Evolutionary conservation across 768 basidiomycete genomes (phyloP).

Genomic region (Hygrocybe coccinea): DNA sequence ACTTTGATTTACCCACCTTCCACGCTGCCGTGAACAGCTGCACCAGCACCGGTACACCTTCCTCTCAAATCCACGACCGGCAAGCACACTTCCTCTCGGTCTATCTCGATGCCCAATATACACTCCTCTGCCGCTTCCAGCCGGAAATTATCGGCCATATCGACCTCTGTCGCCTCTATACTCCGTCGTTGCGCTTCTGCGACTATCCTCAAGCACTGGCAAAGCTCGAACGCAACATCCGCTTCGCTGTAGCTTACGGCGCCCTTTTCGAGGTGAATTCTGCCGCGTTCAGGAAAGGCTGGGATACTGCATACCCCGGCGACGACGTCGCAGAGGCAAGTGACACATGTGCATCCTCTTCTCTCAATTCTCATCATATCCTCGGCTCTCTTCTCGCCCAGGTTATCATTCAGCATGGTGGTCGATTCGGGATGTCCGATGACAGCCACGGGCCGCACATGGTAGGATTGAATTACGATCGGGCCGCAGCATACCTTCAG

Average conservation of each 20-base stretch:
- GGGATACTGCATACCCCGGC: conserved; percentile 81
- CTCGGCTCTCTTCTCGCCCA: conserved; percentile 1
- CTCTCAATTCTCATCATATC: too few relatives aligned
- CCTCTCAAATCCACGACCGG: conserved; percentile 23
- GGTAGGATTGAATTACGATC: conserved; percentile 82
- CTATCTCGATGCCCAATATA: conserved; percentile 86
- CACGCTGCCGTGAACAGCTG: conserved; percentile 47
- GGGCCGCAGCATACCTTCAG: conserved; percentile 59
- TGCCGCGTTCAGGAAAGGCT: conserved; percentile 88
- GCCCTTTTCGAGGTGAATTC: conserved; percentile 92
- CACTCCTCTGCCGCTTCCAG: conserved; percentile 60
- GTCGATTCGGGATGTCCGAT: conserved; percentile 83
- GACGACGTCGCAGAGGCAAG: conserved; percentile 67
- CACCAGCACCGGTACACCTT: conserved; percentile 25
- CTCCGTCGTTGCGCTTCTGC: conserved; percentile 53
- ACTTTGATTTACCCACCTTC: conserved; percentile 79
- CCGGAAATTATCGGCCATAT: conserved; percentile 93
- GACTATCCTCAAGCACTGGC: conserved; percentile 56
- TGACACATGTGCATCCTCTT: conserved; percentile 8
- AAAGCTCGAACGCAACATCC: conserved; percentile 71
- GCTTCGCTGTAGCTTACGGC: conserved; percentile 69
- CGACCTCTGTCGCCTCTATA: conserved; percentile 86
- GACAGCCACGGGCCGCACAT: conserved; percentile 90
- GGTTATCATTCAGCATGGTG: conserved; percentile 66
- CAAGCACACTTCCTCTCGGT: conserved; percentile 49